Evolutionary conservation across 305 asterid genomes (phyloP).

Genomic region (Withania somnifera): DNA sequence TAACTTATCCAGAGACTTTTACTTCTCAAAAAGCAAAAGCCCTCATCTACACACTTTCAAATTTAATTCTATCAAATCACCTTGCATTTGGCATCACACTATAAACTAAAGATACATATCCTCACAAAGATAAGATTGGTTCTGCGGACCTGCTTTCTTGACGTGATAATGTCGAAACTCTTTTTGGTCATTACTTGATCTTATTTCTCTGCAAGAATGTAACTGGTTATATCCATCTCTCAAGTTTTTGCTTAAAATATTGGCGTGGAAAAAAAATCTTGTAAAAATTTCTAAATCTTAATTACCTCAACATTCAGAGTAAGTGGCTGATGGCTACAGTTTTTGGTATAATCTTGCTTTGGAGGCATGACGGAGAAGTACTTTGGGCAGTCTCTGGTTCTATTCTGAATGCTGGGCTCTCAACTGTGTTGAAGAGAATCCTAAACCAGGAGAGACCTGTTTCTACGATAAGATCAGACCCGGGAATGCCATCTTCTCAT

Average conservation of each 20-base stretch:
- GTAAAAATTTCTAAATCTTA: not conserved
- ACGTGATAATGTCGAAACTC: not conserved
- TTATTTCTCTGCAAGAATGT: not conserved
- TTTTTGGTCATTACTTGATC: not conserved
- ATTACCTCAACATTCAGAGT: slow-evolving; percentile 38
- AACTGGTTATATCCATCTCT: not conserved
- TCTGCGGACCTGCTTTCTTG: not conserved
- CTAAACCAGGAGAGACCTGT: slow-evolving; percentile 77
- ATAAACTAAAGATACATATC: not conserved
- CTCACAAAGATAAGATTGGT: not conserved
- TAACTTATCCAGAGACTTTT: not conserved
- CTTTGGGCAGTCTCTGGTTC: slow-evolving; percentile 64
- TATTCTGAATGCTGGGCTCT: slow-evolving; percentile 39
- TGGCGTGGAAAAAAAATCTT: not conserved
- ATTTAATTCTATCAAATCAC: not conserved
- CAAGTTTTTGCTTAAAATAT: not conserved
- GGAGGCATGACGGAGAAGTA: slow-evolving; percentile 66
- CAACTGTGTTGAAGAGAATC: slow-evolving; percentile 38
- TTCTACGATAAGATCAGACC: slow-evolving; percentile 55
- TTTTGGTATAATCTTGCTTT: slow-evolving; percentile 29
- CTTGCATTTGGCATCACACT: not conserved
- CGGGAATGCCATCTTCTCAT: slow-evolving; percentile 96
- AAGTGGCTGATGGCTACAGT: slow-evolving; percentile 49
- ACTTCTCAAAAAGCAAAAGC: not conserved
- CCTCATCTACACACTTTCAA: not conserved